Percentiles rank a stretch among this genome's conserved stretches.
Conservation (phyloP, 257 asterid genomes). For the Vinca minor region DNA sequence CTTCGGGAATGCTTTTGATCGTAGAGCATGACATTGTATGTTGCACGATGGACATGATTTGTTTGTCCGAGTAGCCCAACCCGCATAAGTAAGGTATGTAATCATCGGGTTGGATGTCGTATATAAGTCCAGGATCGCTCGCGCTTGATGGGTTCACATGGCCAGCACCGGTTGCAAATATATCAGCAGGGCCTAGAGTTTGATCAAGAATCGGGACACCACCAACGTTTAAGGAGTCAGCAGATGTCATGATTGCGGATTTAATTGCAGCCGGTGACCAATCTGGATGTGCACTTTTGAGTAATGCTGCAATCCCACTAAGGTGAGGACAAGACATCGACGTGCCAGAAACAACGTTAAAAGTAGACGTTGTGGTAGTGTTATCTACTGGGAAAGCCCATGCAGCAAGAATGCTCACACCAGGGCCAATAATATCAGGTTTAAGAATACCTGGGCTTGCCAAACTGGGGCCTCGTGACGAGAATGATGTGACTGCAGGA, state of each 20-base stretch:
- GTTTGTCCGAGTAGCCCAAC: slow-evolving; percentile 21
- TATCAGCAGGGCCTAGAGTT: slow-evolving; percentile 15
- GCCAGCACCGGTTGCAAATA: slow-evolving; percentile 23
- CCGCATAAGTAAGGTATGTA: slow-evolving; percentile 30
- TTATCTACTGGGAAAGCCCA: slow-evolving; percentile 19
- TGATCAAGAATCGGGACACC: slow-evolving; percentile 12
- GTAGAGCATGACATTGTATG: slow-evolving; percentile 13
- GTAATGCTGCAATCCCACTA: slow-evolving; percentile 19
- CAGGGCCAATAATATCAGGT: slow-evolving; percentile 26
- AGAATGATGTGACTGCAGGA: slow-evolving; percentile 24
- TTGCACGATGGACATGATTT: slow-evolving; percentile 15
- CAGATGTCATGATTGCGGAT: slow-evolving; percentile 21
- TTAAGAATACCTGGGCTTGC: slow-evolving; percentile 21
- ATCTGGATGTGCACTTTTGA: slow-evolving; percentile 17
- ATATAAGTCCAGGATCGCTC: slow-evolving; percentile 28
- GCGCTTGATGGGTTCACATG: slow-evolving; percentile 27
- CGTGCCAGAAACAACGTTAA: slow-evolving; percentile 14
- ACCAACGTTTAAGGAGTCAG: slow-evolving; percentile 6
- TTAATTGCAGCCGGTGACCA: slow-evolving; percentile 26
- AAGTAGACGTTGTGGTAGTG: slow-evolving; percentile 13
- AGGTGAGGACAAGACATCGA: slow-evolving; percentile 25
- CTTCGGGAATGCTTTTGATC: slow-evolving; percentile 17
- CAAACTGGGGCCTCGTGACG: slow-evolving; percentile 23
- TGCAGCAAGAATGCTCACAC: slow-evolving; percentile 22
- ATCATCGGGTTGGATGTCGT: slow-evolving; percentile 25